Evolutionary conservation across 345 rosid genomes (phyloP).

Genomic region (Salix koriyanagi): DNA sequence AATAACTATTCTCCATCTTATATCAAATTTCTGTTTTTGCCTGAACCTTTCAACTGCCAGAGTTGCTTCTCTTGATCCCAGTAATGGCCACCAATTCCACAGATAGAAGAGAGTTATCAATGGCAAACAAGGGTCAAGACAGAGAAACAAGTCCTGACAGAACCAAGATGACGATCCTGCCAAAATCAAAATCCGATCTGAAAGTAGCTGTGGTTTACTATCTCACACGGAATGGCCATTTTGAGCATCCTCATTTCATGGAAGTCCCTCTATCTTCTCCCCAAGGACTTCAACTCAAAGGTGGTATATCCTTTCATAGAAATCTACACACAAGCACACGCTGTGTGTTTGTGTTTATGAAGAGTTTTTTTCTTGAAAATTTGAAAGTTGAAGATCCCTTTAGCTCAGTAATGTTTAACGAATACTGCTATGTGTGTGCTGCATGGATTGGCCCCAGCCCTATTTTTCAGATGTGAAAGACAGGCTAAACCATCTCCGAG

Average conservation of each 20-base stretch:
- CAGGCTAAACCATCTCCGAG: slow-evolving; percentile 16
- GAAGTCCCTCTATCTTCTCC: slow-evolving; percentile 16
- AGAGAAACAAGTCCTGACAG: slow-evolving; percentile 26
- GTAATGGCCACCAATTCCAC: slow-evolving; percentile 23
- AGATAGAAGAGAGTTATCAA: slow-evolving; percentile 10
- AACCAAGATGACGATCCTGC: slow-evolving; percentile 24
- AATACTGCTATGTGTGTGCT: background rate
- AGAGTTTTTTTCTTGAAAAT: background rate
- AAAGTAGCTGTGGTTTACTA: slow-evolving; percentile 17
- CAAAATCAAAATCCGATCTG: slow-evolving; percentile 18
- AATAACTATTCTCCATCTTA: background rate
- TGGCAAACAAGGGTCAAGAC: slow-evolving; percentile 15
- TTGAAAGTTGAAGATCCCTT: background rate
- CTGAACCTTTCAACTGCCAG: background rate
- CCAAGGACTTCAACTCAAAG: slow-evolving; percentile 16
- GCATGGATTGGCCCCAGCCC: background rate
- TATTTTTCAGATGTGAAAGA: slow-evolving; percentile 13
- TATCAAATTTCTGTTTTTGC: background rate
- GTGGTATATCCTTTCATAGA: background rate
- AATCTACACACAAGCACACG: background rate
- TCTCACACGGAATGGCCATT: slow-evolving; percentile 13
- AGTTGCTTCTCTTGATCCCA: background rate
- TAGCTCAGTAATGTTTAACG: background rate
- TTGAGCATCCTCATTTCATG: slow-evolving; percentile 22
- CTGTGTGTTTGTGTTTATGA: background rate